phyloP scores from a whole-genome alignment of 768 basidiomycete genomes.

The Harrya chromipes region DNA sequence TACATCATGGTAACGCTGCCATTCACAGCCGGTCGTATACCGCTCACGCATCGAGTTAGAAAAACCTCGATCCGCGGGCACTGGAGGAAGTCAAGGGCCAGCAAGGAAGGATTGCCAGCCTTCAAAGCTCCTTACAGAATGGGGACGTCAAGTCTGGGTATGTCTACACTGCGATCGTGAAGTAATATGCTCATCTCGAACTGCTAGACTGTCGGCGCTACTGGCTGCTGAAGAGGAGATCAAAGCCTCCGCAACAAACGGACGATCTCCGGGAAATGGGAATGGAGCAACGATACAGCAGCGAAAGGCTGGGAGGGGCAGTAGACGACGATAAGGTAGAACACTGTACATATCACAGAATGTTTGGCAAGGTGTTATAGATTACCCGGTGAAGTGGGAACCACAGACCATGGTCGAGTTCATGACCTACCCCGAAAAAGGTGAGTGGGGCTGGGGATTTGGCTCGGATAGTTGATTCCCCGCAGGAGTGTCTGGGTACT shows the following conservation, averaged over 20 bases:
- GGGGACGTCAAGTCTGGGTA: slow-evolving; percentile 62
- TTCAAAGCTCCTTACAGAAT: slow-evolving; percentile 55
- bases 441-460: slow-evolving; percentile 10
- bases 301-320: slow-evolving; percentile 36
- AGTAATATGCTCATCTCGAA: slow-evolving; percentile 3
- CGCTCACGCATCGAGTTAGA: slow-evolving; percentile 39
- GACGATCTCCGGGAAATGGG: slow-evolving; percentile 18
- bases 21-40: not conserved
- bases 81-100: slow-evolving; percentile 62
- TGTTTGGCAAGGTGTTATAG: slow-evolving; percentile 7
- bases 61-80: slow-evolving; percentile 71
- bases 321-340: slow-evolving; percentile 30
- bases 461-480: slow-evolving; percentile 6
- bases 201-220: slow-evolving; percentile 42
- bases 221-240: slow-evolving; percentile 41
- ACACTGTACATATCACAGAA: not conserved
- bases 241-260: slow-evolving; percentile 22
- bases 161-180: slow-evolving; percentile 15
- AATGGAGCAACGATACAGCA: slow-evolving; percentile 25
- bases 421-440: not conserved
- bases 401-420: not conserved
- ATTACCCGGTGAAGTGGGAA: not conserved
- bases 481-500: slow-evolving; percentile 39
- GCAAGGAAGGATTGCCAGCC: slow-evolving; percentile 52
- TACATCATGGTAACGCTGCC: slow-evolving; percentile 60